A percentile compares a stretch with the other conserved stretches of the same genome.
Conservation (phyloP, 768 basidiomycete species). For the Russula emetica region DNA sequence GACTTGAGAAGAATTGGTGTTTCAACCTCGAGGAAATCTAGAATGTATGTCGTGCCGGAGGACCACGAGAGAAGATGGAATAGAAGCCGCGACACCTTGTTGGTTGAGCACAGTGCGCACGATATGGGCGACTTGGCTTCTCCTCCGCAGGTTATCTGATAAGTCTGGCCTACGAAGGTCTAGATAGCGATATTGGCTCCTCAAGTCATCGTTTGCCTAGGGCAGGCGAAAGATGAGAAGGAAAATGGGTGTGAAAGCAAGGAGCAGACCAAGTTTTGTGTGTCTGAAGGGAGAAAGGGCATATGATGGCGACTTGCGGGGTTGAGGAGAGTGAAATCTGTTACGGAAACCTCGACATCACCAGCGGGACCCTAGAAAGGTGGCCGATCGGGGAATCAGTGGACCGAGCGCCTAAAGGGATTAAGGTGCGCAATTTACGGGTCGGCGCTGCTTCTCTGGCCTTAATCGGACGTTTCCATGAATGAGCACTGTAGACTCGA, state of each 20-base stretch:
- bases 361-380: constrained; percentile 54
- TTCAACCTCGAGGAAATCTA: constrained; percentile 91
- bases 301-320: constrained; percentile 58
- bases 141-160: constrained; percentile 72
- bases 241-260: constrained; percentile 4
- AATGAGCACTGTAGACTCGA: constrained; percentile 75
- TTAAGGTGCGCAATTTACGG: constrained; percentile 37
- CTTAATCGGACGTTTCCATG: constrained; percentile 67
- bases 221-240: neutral
- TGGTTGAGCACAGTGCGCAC: constrained; percentile 70
- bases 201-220: constrained; percentile 81
- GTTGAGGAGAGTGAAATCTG: constrained; percentile 71
- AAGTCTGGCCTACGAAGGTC: constrained; percentile 77
- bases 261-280: constrained; percentile 62
- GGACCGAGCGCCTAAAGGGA: constrained; percentile 8
- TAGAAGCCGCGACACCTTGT: constrained; percentile 48
- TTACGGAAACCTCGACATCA: constrained; percentile 75
- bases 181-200: constrained; percentile 81
- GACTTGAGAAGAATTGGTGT: constrained; percentile 89
- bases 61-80: constrained; percentile 23
- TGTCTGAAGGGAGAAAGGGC: constrained; percentile 83
- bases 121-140: constrained; percentile 77
- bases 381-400: constrained; percentile 15
- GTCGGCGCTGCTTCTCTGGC: constrained; percentile 56
- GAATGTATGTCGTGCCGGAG: constrained; percentile 25